These are phyloP conservation scores for Hevea brasiliensis DNA, from an alignment of 345 rosid species.

Conservation along the genomic window DNA sequence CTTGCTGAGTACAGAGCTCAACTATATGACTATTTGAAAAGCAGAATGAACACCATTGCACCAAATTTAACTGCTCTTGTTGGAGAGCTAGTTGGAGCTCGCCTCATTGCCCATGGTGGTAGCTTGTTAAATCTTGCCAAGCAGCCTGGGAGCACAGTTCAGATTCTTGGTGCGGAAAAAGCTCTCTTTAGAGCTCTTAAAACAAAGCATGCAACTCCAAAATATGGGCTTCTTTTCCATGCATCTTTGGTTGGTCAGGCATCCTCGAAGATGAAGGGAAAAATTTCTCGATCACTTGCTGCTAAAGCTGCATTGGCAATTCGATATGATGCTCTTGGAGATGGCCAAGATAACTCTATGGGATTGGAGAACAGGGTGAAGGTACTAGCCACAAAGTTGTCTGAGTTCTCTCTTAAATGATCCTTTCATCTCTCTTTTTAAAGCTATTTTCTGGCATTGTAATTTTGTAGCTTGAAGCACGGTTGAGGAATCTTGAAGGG, in stretches of 20 bases:
- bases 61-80: too few relatives aligned
- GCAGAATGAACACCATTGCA: constrained; percentile 88
- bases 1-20: constrained; percentile 91
- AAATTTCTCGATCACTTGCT: constrained; percentile 83
- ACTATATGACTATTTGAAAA: constrained; percentile 79
- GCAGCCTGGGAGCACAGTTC: too few relatives aligned
- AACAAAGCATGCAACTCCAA: too few relatives aligned
- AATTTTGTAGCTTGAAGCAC: constrained; percentile 66
- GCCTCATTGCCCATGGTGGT: too few relatives aligned
- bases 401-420: not conserved
- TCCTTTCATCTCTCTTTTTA: not conserved
- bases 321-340: constrained; percentile 86
- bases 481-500: constrained; percentile 81
- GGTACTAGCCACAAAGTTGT: too few relatives aligned
- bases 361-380: constrained; percentile 79
- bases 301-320: constrained; percentile 79
- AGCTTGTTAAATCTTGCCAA: too few relatives aligned
- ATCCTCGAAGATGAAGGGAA: constrained; percentile 78
- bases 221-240: too few relatives aligned
- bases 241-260: too few relatives aligned
- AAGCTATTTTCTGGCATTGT: not conserved
- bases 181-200: too few relatives aligned
- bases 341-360: too few relatives aligned
- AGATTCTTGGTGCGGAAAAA: too few relatives aligned
- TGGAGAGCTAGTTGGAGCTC: too few relatives aligned